Base-by-base conservation (phyloP, 2,329 filamentous ascomycete species). In the Cyphellophora europaea region DNA sequence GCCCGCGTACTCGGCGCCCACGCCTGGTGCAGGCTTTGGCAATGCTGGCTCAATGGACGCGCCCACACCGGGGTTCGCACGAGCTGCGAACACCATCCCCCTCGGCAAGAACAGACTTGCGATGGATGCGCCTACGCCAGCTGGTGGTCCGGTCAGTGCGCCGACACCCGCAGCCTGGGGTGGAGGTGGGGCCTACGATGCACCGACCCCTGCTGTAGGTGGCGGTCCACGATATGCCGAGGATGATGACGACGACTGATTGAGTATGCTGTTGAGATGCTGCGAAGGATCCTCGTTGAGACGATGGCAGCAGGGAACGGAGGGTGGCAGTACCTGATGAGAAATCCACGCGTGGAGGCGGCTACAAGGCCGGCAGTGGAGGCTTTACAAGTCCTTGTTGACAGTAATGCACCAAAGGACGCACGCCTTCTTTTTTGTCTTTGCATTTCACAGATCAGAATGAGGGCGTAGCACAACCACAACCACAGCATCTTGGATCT, bases 121-220 rank as follows among this genome's bases (percentile, higher is more conserved):
- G 10, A 38, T 21, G 27, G 42, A 44, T 43, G 52, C 49, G 6
- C 45, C 51, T 3, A 52, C 51, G 3, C 49, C 51, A 11, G 43
- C 41, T 6, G 49, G 41, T 8, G 36, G 42, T 14, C 32, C 32
- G 19, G 42, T 37, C 11, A 48, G 33, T 18, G 77, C 77, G 14
- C 74, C 76, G 1, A 81, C 77, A n/a, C 77, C 77, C 4, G 45
- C 42, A 30, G 47, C 43, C 8, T 40, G 38, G 29, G 66, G 65
- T 6, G 21, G 21, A 8, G 21, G 21, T 8, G 8, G 8, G n/a
- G 63, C 60, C 11, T 69, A 65, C 38, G 77, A 74, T 2, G 77
- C 77, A 4, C 53, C 53, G 6, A 47, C 42, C n/a, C 37, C 50
- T 32, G 41, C 49, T 30, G 41, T 45, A 23, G 45, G 51, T 15